Evolutionary conservation across 2,329 filamentous ascomycete species (phyloP), one percentile per base, ranked within the genome.

Genomic region (Periglandula ipomoeae): DNA sequence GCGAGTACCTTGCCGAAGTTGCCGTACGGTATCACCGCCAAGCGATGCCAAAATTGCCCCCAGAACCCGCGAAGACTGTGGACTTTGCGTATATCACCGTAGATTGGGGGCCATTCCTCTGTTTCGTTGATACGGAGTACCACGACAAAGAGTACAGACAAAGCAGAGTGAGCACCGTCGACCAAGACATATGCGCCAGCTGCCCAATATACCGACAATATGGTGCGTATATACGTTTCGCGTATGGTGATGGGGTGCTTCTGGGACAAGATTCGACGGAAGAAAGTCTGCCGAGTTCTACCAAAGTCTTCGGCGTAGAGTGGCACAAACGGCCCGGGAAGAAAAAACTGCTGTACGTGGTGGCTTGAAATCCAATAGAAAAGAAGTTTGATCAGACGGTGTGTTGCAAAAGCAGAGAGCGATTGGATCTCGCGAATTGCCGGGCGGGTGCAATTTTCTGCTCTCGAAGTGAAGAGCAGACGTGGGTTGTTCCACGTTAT

Each of bases 11-110:
- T 42, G n/a, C 39, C 39, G 22, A 42, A 13, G 39, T 42, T 42
- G 22, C 39, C 39, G 20, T 42, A 42, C 11, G 39, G 10, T 13
- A 22, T 42, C 19, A 42, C 39, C 10, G 24, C 39, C 8, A 42
- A 20, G n/a, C 39, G 39, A n/a, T 42, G 39, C 39, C 39, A 42
- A n/a, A 42, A 42, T 42, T 42, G 39, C 24, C 39, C 39, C 39
- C 39, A 42, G 39, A 42, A 42, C 8, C 39, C 20, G 39, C 39
- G 39, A n/a, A 42, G 39, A 42, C 39, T 42, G 20, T 42, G 24
- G 8, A 22, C 39, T 22, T 42, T 24, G 39, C 39, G 17, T 9
- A 42, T 17, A 9, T 22, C 9, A 22, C 39, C 39, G 20, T 42
- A 42, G 22, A 42, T 42, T 13, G 39, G 39, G n/a, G 39, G 39